Evolutionary conservation across 2,329 filamentous ascomycete species (phyloP).

Genomic region (Myotisia sp.): DNA sequence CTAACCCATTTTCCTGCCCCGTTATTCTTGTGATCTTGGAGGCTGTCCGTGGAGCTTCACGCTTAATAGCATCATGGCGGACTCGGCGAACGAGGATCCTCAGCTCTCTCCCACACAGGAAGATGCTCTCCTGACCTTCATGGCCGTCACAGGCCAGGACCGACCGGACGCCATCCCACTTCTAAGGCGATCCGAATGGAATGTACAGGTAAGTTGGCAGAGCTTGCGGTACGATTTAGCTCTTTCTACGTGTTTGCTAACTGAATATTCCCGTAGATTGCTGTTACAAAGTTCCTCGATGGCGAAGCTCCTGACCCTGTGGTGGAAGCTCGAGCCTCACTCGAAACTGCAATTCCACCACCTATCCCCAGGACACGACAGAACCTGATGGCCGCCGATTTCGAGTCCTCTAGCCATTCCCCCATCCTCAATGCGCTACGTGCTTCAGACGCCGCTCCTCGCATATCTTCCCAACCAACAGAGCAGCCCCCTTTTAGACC

Average conservation of each 20-base stretch:
- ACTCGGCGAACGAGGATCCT: constrained; percentile 38
- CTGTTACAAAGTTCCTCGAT: constrained; percentile 94
- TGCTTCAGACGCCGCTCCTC: constrained; percentile 55
- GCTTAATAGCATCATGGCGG: constrained; percentile 28
- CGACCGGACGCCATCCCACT: constrained; percentile 61
- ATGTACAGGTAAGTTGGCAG: constrained; percentile 53
- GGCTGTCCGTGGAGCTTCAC: constrained; percentile 6
- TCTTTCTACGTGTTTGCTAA: not conserved
- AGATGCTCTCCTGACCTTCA: constrained; percentile 74
- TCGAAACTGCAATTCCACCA: constrained; percentile 45
- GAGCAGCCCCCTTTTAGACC: constrained; percentile 52
- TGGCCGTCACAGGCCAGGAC: constrained; percentile 73
- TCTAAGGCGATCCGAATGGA: constrained; percentile 83
- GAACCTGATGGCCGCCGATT: constrained; percentile 50
- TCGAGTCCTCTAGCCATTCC: constrained; percentile 38
- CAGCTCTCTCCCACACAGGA: constrained; percentile 66
- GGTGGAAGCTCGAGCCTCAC: constrained; percentile 56
- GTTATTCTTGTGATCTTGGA: too few relatives aligned
- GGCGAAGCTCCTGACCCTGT: constrained; percentile 75
- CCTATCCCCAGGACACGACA: constrained; percentile 52
- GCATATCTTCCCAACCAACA: constrained; percentile 64
- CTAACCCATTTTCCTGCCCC: too few relatives aligned
- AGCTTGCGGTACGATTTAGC: not conserved
- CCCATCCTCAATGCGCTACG: constrained; percentile 19
- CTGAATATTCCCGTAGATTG: constrained; percentile 51